Evolutionary conservation across 1,139 yeast genomes (phyloP), one percentile per base, ranked within the genome.

Genomic region (Nakaseomyces delphensis): DNA sequence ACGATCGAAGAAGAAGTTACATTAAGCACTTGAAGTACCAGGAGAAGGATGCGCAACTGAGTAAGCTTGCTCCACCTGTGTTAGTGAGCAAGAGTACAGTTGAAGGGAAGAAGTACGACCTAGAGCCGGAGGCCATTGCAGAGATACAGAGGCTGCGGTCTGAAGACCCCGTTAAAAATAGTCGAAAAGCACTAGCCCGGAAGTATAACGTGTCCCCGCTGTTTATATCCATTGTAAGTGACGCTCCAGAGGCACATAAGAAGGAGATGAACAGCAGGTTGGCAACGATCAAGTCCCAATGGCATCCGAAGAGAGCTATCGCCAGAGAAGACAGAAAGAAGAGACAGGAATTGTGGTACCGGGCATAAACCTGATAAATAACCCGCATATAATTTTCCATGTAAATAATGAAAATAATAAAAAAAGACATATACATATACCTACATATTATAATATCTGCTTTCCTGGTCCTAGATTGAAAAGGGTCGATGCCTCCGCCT

Each of bases 161-260:
- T 15, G 63, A 69, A 39, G 79, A 86, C 50, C 91, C 91, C 0
- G 66, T 62, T 28, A 65, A 63, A 44, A 78, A 86, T 79, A 77
- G 91, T 14, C 73, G 87, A 52, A 72, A 75, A 46, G 76, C 73
- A 23, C 69, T 89, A 46, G 86, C 87, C 24, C 69, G 71, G 47
- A 72, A 80, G 61, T 89, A 74, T 57, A 66, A 66, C 16, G 77
- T 79, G 37, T 69, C 79, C 5, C 72, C 72, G 42, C 62, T 69
- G 45, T 77, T 79, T 47, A 68, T 80, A 40, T 71, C 77, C 11
- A 56, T 79, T 30, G 73, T 76, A 2, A 69, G 82, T 2, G 57
- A 62, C 43, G 68, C 74, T 3, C 58, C 69, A 28, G 52, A 56
- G 10, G 67, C 64, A 40, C 63, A 73, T 47, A 51, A 55, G 23